Evolutionary conservation across 2,329 filamentous ascomycete genomes (phyloP).

Genomic region (Plectosphaerella plurivora): DNA sequence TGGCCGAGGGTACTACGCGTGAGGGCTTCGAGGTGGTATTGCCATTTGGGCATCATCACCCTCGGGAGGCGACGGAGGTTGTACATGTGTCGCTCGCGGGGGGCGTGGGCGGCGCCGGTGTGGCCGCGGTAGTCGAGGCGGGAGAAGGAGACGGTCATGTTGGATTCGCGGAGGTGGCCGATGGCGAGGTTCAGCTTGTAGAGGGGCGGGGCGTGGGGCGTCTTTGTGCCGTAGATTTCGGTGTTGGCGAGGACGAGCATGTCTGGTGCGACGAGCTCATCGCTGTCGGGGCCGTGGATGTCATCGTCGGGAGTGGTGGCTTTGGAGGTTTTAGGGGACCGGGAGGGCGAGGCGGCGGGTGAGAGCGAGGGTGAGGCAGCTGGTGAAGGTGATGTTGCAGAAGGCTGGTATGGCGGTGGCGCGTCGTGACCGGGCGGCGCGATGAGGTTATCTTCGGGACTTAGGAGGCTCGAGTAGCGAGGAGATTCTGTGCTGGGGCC

Average conservation of each 20-base stretch:
- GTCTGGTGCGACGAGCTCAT: slow-evolving; percentile 19
- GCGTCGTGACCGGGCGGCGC: background rate
- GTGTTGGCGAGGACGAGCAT: slow-evolving; percentile 26
- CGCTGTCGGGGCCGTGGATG: background rate
- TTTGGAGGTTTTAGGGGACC: background rate
- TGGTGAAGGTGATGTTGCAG: background rate
- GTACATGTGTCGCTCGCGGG: slow-evolving; percentile 26
- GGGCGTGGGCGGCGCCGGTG: slow-evolving; percentile 12
- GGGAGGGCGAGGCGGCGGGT: background rate
- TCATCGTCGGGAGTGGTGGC: slow-evolving; percentile 3
- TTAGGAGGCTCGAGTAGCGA: background rate
- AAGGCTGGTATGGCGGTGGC: background rate
- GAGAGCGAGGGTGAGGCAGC: background rate
- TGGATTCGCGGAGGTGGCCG: slow-evolving; percentile 23
- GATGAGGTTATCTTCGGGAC: background rate
- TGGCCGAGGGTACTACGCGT: slow-evolving; percentile 21
- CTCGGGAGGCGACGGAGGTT: slow-evolving; percentile 26
- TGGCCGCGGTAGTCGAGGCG: slow-evolving; percentile 21
- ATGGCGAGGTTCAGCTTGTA: slow-evolving; percentile 31
- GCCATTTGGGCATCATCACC: slow-evolving; percentile 21
- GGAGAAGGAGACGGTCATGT: slow-evolving; percentile 23
- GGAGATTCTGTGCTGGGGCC: background rate
- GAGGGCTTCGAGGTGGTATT: slow-evolving; percentile 25
- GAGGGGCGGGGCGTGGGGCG: slow-evolving; percentile 22
- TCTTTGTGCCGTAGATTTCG: slow-evolving; percentile 24